Percentiles rank a stretch among this genome's conserved stretches.
These are phyloP conservation scores for Pseudognaphalium luteoalbum DNA, from an alignment of 129 eudicot genomes.

Conservation along the genomic window DNA sequence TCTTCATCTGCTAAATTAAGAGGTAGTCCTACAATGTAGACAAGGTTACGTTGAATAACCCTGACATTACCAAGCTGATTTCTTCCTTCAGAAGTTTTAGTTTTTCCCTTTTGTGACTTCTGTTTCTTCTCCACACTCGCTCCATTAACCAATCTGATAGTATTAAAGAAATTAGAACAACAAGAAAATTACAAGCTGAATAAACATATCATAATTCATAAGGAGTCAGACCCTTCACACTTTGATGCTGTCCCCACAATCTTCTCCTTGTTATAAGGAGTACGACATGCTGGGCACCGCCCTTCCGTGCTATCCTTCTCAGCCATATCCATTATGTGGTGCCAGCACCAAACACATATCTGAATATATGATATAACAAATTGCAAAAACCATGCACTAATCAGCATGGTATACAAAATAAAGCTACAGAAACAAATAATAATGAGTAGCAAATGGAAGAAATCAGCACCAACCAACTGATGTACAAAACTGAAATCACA, in stretches of 20 bases:
- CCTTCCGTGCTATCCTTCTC: constrained; percentile 66
- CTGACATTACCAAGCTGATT: constrained; percentile 55
- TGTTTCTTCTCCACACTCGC: constrained; percentile 44
- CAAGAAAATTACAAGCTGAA: not conserved
- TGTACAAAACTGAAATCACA: not conserved
- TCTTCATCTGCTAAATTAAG: constrained; percentile 63
- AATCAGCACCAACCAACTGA: not conserved
- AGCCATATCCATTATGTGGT: constrained; percentile 73
- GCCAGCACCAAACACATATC: constrained; percentile 83
- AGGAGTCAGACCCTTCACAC: constrained; percentile 45
- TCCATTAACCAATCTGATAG: constrained; percentile 44
- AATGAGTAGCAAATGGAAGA: not conserved
- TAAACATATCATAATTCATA: not conserved
- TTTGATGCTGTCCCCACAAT: constrained; percentile 51
- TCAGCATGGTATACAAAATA: not conserved
- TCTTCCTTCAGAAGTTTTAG: constrained; percentile 48
- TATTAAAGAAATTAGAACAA: constrained; percentile 2
- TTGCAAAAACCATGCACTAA: constrained; percentile 3
- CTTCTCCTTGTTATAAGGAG: constrained; percentile 64
- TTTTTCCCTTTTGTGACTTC: constrained; percentile 54
- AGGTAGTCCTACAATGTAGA: constrained; percentile 57
- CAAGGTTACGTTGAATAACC: constrained; percentile 64
- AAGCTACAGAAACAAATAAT: not conserved
- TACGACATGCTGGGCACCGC: constrained; percentile 69
- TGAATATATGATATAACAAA: constrained; percentile 23